These are phyloP conservation scores for Claviceps lovelessii DNA, from an alignment of 2,329 filamentous ascomycete species.

Conservation along the genomic window DNA sequence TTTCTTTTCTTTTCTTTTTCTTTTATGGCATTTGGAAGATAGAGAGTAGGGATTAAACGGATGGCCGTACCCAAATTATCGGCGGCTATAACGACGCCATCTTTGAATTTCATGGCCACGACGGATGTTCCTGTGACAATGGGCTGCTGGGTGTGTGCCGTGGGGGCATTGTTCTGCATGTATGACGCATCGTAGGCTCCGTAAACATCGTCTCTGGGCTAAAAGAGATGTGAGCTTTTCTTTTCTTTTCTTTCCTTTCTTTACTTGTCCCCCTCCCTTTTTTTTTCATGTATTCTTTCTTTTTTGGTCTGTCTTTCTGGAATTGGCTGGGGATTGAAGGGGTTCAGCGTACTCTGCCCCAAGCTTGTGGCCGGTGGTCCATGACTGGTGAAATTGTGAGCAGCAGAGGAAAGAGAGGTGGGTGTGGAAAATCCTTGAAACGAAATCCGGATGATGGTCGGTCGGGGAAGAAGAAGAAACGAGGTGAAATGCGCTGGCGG, in stretches of 20 bases:
- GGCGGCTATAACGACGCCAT: conserved; percentile 89
- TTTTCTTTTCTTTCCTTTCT: neutral
- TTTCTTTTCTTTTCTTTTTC: neutral
- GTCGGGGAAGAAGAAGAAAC: neutral
- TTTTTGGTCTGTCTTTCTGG: conserved; percentile 2
- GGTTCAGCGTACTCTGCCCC: conserved; percentile 48
- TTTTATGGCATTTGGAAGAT: neutral
- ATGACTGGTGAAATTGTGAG: conserved; percentile 25
- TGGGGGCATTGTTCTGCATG: conserved; percentile 57
- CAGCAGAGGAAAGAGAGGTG: neutral
- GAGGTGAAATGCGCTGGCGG: conserved; percentile 1
- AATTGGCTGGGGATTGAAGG: neutral
- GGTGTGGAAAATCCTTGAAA: neutral
- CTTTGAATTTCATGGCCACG: conserved; percentile 86
- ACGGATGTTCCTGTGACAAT: conserved; percentile 96
- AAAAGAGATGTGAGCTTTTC: neutral
- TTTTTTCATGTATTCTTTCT: neutral
- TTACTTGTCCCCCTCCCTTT: too few relatives aligned
- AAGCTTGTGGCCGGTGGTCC: conserved; percentile 60
- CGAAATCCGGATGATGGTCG: neutral
- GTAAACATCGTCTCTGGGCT: conserved; percentile 97
- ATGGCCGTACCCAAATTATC: conserved; percentile 68
- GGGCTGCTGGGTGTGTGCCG: conserved; percentile 78
- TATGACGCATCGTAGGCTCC: conserved; percentile 83
- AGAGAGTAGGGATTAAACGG: neutral